Conservation (phyloP, 2,329 filamentous ascomycete genomes). For the Trichoderma polysporum region DNA sequence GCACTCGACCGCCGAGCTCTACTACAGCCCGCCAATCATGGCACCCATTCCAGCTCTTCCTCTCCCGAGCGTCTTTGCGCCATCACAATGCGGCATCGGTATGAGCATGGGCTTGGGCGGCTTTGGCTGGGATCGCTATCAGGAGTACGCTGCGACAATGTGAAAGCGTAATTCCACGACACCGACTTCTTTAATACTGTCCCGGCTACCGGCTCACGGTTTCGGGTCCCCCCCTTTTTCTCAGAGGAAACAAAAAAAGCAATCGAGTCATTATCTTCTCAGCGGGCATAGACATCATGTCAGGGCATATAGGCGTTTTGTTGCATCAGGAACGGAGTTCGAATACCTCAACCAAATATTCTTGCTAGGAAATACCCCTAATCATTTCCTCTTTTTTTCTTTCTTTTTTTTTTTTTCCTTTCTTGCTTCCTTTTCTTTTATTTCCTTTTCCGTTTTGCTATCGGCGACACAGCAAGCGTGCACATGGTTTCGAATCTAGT, state of each 20-base stretch:
- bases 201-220: conserved; percentile 22
- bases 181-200: conserved; percentile 45
- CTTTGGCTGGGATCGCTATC: conserved; percentile 84
- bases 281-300: conserved; percentile 40
- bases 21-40: conserved; percentile 75
- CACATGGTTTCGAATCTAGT: conserved; percentile 34
- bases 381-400: conserved; percentile 24
- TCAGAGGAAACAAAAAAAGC: conserved; percentile 6
- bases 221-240: not conserved
- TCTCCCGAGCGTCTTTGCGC: conserved; percentile 81
- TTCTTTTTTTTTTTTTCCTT: conserved; percentile 21
- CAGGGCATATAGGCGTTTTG: conserved; percentile 43
- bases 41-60: conserved; percentile 75
- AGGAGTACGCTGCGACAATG: conserved; percentile 83
- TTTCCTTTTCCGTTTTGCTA: conserved; percentile 32
- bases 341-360: conserved; percentile 37
- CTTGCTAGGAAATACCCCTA: conserved; percentile 30
- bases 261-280: conserved; percentile 35
- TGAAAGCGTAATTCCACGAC: conserved; percentile 64
- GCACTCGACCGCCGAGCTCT: conserved; percentile 69
- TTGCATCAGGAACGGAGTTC: conserved; percentile 47
- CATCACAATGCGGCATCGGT: conserved; percentile 75
- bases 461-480: conserved; percentile 49
- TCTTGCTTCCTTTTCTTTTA: conserved; percentile 38
- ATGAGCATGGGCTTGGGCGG: conserved; percentile 44